Base-by-base conservation (phyloP, 371 early-diverging fungal species). In the Lichtheimia ramosa region DNA sequence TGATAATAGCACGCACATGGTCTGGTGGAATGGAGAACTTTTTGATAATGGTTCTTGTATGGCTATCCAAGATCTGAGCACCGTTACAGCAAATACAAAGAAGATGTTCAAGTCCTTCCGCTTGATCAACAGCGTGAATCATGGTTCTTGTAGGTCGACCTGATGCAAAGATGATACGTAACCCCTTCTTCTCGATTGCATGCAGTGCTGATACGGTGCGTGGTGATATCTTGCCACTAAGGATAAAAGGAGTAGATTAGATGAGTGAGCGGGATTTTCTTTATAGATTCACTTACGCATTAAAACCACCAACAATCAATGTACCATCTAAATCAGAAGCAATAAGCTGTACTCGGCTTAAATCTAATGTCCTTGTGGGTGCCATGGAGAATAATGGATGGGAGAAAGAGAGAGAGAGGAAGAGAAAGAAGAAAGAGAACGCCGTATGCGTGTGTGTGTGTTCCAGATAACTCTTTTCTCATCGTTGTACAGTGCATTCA, bases 311-410 rank as follows among this genome's bases (percentile, higher is more conserved):
- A 15, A 64, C 62, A 18, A 70, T 58, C 20, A 76, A 53, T 25
- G 76, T 76, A 18, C 76, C 76, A 55, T 76, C 76, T 25, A 76
- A 54, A 39, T 76, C 76, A 28, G 76, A 76, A 27, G 76, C 71
- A n/a, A 75, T 66, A 41, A 75, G 41, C 1, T 62, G 63, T 20
- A 75, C 48, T 21, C 42, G 49, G 41, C 39, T 48, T 20, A 55
- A 49, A 50, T 58, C 56, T 16, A 48, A 34, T 28, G 49, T 55
- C 8, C 13, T 27, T 7, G 52, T 53, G 14, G 58, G 58, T 21
- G 58, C 16, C 58, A 58, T 41, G 41, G 8, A 40, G 20, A 27
- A 59, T 18, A 50, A 23, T n/a, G 20, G 14, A 39, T 46, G 51
- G 43, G 51, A 18, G 49, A 7, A 18, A 49, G 50, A 48, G 43